These are phyloP conservation scores for Dothiorella sarmentorum DNA, from an alignment of 2,329 filamentous ascomycete species.

Conservation along the genomic window DNA sequence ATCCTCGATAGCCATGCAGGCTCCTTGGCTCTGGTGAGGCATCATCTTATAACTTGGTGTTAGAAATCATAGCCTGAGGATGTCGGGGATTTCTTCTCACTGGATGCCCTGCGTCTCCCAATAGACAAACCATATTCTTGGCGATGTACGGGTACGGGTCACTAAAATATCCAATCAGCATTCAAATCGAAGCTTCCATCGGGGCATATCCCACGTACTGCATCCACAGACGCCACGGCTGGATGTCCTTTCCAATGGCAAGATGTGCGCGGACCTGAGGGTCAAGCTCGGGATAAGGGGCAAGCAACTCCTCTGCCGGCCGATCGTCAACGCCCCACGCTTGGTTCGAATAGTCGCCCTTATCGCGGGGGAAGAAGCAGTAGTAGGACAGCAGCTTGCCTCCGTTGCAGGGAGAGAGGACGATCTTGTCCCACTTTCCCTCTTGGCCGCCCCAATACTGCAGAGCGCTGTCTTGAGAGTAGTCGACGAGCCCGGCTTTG, in stretches of 20 bases:
- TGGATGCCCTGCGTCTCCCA: slow-evolving; percentile 58
- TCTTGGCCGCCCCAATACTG: slow-evolving; percentile 70
- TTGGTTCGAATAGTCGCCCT: slow-evolving; percentile 49
- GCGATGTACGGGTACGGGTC: slow-evolving; percentile 22
- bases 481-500: slow-evolving; percentile 59
- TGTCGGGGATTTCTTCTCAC: neutral
- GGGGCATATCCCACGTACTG: slow-evolving; percentile 60
- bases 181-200: too few species aligned
- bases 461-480: slow-evolving; percentile 57
- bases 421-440: slow-evolving; percentile 63
- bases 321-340: slow-evolving; percentile 26
- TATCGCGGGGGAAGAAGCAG: slow-evolving; percentile 62
- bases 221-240: slow-evolving; percentile 64
- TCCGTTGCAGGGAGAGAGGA: slow-evolving; percentile 65
- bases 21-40: slow-evolving; percentile 67
- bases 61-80: neutral
- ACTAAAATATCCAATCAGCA: neutral
- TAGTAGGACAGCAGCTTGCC: slow-evolving; percentile 66
- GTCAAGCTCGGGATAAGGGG: slow-evolving; percentile 60
- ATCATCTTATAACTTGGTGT: slow-evolving; percentile 47
- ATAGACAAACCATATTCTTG: slow-evolving; percentile 45
- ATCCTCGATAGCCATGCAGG: slow-evolving; percentile 67
- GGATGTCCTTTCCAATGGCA: slow-evolving; percentile 59
- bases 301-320: slow-evolving; percentile 53
- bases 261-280: slow-evolving; percentile 56